Evolutionary conservation across 768 basidiomycete species (phyloP).

Genomic region (Xerocomus brunneocitrinus): DNA sequence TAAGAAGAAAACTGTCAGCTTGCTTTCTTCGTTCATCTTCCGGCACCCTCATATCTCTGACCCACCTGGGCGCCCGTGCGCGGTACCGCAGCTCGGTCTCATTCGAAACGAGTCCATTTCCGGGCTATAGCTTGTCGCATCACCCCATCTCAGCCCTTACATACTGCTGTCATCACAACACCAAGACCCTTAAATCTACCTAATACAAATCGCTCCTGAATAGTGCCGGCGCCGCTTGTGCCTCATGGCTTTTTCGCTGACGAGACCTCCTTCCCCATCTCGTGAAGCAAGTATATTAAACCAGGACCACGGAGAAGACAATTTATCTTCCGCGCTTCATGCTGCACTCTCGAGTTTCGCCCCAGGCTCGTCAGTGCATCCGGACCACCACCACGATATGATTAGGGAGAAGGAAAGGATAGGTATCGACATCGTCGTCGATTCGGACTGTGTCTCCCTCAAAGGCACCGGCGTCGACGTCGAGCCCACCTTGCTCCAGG

Average conservation of each 20-base stretch:
- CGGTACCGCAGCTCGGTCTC: neutral
- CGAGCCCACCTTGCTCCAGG: slow-evolving; percentile 76
- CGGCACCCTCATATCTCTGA: neutral
- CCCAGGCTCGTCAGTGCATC: slow-evolving; percentile 18
- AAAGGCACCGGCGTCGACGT: slow-evolving; percentile 80
- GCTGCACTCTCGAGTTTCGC: slow-evolving; percentile 33
- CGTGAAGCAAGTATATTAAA: slow-evolving; percentile 20
- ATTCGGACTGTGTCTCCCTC: slow-evolving; percentile 64
- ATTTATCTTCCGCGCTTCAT: slow-evolving; percentile 35
- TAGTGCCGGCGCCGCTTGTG: slow-evolving; percentile 4
- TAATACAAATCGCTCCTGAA: slow-evolving; percentile 8
- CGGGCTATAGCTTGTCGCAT: neutral
- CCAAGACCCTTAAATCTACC: neutral
- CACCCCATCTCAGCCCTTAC: neutral
- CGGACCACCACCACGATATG: slow-evolving; percentile 36
- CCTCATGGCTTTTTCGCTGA: slow-evolving; percentile 33
- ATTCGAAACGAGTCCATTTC: slow-evolving; percentile 6
- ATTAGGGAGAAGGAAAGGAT: slow-evolving; percentile 43
- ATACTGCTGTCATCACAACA: slow-evolving; percentile 3
- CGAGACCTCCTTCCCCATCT: slow-evolving; percentile 32
- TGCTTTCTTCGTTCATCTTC: neutral
- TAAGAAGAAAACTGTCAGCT: slow-evolving; percentile 5
- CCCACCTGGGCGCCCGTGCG: neutral
- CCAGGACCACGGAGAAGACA: slow-evolving; percentile 30
- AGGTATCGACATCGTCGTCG: slow-evolving; percentile 73